Evolutionary conservation across 176 grass and related monocot genomes (phyloP).

Genomic region (sorghum (Sorghum bicolor)): Sorghum_bicolor_NCBIv3 NC_012878.2:5446501-5447000

Average conservation of each 20-base stretch:
- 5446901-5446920: not conserved
- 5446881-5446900: not conserved
- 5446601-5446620: not conserved
- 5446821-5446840: not conserved
- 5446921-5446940: not conserved
- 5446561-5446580: not conserved
- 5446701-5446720: too few relatives aligned
- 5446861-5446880: not conserved
- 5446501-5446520: not conserved
- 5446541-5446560: not conserved
- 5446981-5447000: slow-evolving; percentile 19
- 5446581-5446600: not conserved
- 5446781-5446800: not conserved
- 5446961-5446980: too few relatives aligned
- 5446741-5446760: too few relatives aligned
- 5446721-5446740: too few relatives aligned
- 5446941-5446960: not conserved
- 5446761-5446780: not conserved
- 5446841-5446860: not conserved
- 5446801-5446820: slow-evolving; percentile 5
- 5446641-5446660: not conserved
- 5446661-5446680: too few relatives aligned
- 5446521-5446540: not conserved
- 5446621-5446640: not conserved
- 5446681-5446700: too few relatives aligned